Evolutionary conservation across 176 grass and related monocot species (phyloP).

Genomic region (Triticum monococcum): DNA sequence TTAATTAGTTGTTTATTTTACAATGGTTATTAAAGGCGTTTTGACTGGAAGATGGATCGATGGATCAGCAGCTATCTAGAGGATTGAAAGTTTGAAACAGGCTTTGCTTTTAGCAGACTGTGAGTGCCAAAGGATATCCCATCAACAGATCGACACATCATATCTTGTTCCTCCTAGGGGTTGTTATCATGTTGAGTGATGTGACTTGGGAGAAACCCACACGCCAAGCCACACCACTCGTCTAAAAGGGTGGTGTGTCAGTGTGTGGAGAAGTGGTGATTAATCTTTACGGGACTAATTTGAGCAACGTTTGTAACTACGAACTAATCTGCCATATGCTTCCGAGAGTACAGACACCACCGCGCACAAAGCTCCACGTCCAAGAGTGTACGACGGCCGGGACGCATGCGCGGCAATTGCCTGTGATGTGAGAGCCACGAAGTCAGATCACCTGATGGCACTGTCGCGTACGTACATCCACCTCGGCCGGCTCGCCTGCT

Average conservation of each 20-base stretch:
- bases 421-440: not conserved
- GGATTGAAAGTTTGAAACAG: not conserved
- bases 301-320: too few species aligned
- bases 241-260: too few species aligned
- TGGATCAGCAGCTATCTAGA: not conserved
- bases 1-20: not conserved
- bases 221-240: not conserved
- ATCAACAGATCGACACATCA: not conserved
- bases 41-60: not conserved
- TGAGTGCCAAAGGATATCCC: not conserved
- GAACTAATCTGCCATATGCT: too few species aligned
- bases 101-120: slow-evolving; percentile 19
- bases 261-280: too few species aligned
- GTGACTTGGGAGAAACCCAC: slow-evolving; percentile 8
- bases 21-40: not conserved
- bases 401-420: not conserved
- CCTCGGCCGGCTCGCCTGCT: not conserved
- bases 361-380: too few species aligned
- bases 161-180: not conserved
- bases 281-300: too few species aligned
- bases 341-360: too few species aligned
- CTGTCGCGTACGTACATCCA: not conserved
- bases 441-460: not conserved
- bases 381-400: not conserved
- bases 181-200: not conserved